Base-by-base conservation (phyloP, 345 rosid genomes). In the Eucalyptus globulus region DNA sequence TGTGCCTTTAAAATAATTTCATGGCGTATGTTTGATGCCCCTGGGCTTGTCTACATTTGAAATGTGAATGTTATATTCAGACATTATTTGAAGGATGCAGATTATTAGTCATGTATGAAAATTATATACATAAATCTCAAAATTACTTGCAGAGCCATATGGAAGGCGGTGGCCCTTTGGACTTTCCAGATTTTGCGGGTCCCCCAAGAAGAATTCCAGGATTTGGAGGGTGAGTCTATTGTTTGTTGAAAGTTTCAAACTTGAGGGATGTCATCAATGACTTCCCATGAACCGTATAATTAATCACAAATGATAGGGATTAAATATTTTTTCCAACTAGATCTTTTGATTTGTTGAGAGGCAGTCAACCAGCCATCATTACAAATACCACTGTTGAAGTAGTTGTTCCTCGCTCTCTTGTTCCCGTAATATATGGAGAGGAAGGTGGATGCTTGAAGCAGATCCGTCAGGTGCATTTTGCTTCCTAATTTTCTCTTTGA, bases 371-470 rank as follows among this genome's bases (percentile, higher is more conserved):
- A 12, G 93, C 97, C 87, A 91, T 95, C 86, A 94, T 95, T 88
- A 95, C 98, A 67, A 96, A 90, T 90, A 95, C 96, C 22, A 95
- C 96, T 19, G 87, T 95, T 89, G 97, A 96, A 92, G 98, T 96
- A 83, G 93, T 95, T 89, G 96, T 96, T 90, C 98, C 98, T 83
- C 93, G 95, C 86, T 91, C 97, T 45, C 88, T 95, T 89, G 95
- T 96, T 54, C 97, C 97, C 44, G 49, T 90, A 83, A 95, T 96
- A 88, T 90, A 92, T 86, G 97, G 98, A 91, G 98, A 93, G 91
- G 96, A 94, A 90, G 98, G 96, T 86, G 94, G 93, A 49, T 96
- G 96, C 90, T 91, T 96, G 92, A 95, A 90, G 90, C 96, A 95
- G 92, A 95, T 96, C 60, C 93, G 93, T 54, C 93, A 95, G 98